phyloP scores from a whole-genome alignment of 192 early-diverging fungal species.

The Gamsiella multidivaricata region DNA sequence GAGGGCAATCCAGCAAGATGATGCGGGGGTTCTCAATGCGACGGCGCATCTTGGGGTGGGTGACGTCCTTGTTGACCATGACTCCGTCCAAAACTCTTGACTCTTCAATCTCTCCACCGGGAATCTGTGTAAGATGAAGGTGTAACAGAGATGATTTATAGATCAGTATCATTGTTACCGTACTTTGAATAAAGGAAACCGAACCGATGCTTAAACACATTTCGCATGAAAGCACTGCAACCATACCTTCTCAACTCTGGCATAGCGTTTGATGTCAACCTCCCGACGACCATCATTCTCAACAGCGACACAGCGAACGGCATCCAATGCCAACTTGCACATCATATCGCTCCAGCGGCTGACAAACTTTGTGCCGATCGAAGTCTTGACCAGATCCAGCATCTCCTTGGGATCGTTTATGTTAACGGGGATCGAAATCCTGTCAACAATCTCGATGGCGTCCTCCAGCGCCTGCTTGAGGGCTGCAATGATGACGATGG shows the following conservation, averaged over 20 bases:
- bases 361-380: slow-evolving; percentile 97
- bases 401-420: slow-evolving; percentile 88
- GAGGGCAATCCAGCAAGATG: slow-evolving; percentile 96
- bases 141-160: too few species aligned
- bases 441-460: slow-evolving; percentile 84
- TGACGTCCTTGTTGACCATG: slow-evolving; percentile 99
- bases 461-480: slow-evolving; percentile 96
- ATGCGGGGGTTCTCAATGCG: slow-evolving; percentile 96
- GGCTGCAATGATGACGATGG: slow-evolving; percentile 94
- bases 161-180: too few species aligned
- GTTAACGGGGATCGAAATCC: slow-evolving; percentile 88
- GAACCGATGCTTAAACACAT: neutral
- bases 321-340: slow-evolving; percentile 95
- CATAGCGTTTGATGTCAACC: slow-evolving; percentile 99
- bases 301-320: slow-evolving; percentile 90
- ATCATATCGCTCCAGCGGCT: slow-evolving; percentile 97
- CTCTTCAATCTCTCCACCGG: slow-evolving; percentile 98
- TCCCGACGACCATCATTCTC: slow-evolving; percentile 82
- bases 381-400: slow-evolving; percentile 89
- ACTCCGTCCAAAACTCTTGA: slow-evolving; percentile 95
- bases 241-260: slow-evolving; percentile 92
- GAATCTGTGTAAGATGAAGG: slow-evolving; percentile 70
- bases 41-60: slow-evolving; percentile 97
- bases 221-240: neutral
- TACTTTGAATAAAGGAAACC: too few species aligned